Evolutionary conservation across 202 grass and related monocot genomes (phyloP).

Genomic region (Elaeis oleifera): DNA sequence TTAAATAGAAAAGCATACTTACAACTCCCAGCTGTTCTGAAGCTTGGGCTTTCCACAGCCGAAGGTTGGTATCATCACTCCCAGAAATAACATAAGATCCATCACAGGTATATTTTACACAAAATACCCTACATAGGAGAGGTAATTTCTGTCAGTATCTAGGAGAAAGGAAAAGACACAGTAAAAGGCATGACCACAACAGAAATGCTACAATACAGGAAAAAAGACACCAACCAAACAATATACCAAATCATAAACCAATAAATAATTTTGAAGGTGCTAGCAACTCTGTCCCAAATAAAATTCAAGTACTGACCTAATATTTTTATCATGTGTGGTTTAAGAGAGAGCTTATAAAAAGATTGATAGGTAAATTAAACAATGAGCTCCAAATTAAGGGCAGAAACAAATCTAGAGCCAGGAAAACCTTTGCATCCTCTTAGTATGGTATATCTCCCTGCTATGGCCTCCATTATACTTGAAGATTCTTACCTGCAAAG

Average conservation of each 20-base stretch:
- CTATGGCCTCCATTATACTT: constrained; percentile 74
- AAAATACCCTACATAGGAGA: constrained; percentile 66
- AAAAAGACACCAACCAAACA: neutral
- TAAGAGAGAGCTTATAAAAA: neutral
- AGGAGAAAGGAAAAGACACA: neutral
- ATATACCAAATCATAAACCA: neutral
- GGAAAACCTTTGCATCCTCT: constrained; percentile 96
- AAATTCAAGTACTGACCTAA: too few species aligned
- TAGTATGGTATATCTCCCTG: constrained; percentile 98
- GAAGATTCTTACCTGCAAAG: constrained; percentile 68
- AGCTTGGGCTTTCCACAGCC: constrained; percentile 82
- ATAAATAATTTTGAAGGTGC: too few species aligned
- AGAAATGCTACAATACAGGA: neutral
- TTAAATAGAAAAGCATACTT: constrained; percentile 25
- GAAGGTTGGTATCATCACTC: constrained; percentile 98
- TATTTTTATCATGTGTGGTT: too few species aligned
- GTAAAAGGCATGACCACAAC: neutral
- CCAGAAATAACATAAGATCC: constrained; percentile 87
- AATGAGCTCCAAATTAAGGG: constrained; percentile 1
- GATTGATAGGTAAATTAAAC: constrained; percentile 6
- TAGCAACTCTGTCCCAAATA: too few species aligned
- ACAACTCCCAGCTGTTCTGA: constrained; percentile 95
- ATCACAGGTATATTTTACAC: constrained; percentile 83
- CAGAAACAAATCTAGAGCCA: constrained; percentile 9
- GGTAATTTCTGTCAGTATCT: constrained; percentile 23